phyloP scores from a whole-genome alignment of 176 grass and related monocot genomes.

The Oryza meyeriana region DNA sequence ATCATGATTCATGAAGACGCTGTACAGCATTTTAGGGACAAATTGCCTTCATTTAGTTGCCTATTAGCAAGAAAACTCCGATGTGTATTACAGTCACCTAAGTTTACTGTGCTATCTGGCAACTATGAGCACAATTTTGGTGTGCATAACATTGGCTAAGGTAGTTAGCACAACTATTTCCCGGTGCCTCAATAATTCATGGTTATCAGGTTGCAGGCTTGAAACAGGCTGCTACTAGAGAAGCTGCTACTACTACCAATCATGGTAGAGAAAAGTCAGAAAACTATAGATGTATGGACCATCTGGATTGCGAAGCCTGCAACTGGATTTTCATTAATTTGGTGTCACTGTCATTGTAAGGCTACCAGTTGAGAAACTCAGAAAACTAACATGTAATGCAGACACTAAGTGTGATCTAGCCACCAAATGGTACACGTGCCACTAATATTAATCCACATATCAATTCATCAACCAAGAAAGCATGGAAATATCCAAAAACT shows the following conservation, averaged over 20 bases:
- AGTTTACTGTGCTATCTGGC: neutral
- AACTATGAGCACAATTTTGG: neutral
- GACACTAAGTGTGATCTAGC: neutral
- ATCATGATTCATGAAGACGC: neutral
- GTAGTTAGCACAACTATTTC: neutral
- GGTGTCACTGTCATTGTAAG: slow-evolving; percentile 4
- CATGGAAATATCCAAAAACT: neutral
- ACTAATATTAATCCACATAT: neutral
- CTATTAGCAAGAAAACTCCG: neutral
- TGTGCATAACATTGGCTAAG: neutral
- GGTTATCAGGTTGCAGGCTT: too few species aligned
- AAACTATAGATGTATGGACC: neutral
- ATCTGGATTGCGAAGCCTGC: neutral
- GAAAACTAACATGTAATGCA: neutral
- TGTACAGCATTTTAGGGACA: neutral
- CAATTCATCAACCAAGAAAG: neutral
- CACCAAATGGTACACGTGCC: neutral
- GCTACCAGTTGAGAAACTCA: neutral
- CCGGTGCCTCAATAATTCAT: neutral
- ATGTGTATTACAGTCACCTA: neutral
- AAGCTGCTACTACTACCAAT: neutral
- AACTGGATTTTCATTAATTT: neutral
- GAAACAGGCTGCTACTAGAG: neutral
- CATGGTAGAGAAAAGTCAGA: neutral
- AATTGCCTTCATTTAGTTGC: neutral